Base-by-base conservation (phyloP, 352 stramenopile species). In the Peronospora farinosa region DNA sequence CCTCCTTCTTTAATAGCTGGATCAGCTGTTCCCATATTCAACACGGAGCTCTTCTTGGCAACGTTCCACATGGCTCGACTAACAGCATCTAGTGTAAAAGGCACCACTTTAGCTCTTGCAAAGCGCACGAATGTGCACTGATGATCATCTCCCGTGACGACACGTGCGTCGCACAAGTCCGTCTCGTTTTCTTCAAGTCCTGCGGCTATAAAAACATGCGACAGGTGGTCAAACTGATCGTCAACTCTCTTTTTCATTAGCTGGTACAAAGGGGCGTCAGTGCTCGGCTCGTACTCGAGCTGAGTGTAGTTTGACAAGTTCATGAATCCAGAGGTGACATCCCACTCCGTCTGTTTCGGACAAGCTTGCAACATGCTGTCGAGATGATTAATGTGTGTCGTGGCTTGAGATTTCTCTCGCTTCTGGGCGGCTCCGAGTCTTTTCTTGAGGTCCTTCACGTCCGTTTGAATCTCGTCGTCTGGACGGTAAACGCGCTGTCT, bases 111-210 rank as follows among this genome's bases (percentile, higher is more conserved):
- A 1, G 64, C 49, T 3, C 49, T 65, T 31, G 57, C 45, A 49
- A 69, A 73, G 15, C 53, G 62, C 37, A 73, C 45, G n/a, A 65
- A 69, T 13, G 64, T 51, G n/a, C 64, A 56, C n/a, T 63, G 45
- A 12, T 57, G 35, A 5, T 38, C 46, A 5, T 38, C 46, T 5
- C 45, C 44, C 1, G 51, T 59, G 19, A 69, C 56, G 13, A 73
- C 64, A 2, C 19, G 38, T 8, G 48, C 53, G 19, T 61, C 51
- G 16, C 39, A 35, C 3, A 51, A 42, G 40, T 67, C 51, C 13
- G 37, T 58, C 40, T 51, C 51, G 27, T 11, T 50, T 7, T 60
- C 47, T 8, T 47, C 30, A 8, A 73, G 56, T 17, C 60, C 64
- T 4, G 62, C 64, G n/a, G 59, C 45, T n/a, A 7, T 33, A 37